Evolutionary conservation across 116 monocot species (phyloP), one percentile per base, ranked within the genome.

Genomic region (Phalaenopsis hybrid): DNA sequence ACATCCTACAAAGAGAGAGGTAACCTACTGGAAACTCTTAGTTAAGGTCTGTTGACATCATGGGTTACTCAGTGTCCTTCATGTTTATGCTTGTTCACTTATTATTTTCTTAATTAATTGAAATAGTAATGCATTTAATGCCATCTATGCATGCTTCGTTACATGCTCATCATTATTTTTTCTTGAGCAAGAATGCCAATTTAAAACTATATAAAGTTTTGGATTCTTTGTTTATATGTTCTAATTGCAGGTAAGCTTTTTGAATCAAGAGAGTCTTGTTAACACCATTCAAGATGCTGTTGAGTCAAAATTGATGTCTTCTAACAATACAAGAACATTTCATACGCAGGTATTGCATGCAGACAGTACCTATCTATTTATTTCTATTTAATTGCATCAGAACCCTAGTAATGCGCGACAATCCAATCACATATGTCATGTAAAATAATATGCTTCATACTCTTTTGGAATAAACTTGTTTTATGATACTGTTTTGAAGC

Each of bases 1-100:
- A 79, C 99, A 99, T 86, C 99, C 95, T 74, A 99, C 99, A 67
- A 99, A 99, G 81, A 93, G 83, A 86, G 99, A 99, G 99, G 99
- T 99, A 37, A 93, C 21, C 20, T 65, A 75, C 48, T 4, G 2
- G 12, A 5, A 75, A 44, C 16, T 28, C 44, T 75, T 45, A 41
- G 12, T 16, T 75, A 45, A 46, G 46, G 6, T 15, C 45, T 16
- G 0, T 44, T 44, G 46, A 75, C n/a, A 75, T 8, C 46, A n/a
- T 75, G 5, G 9, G 21, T 75, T 75, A 21, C 8, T 46, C 16
- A 2, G 46, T 33, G 41, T 75, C 21, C 20, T 75, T 75, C 46
- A 33, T 72, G 8, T 75, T 37, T 46, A 41, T 75, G 0, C 20
- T 75, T 11, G 46, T 75, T n/a, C 46, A 18, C 13, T 21, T 9